These are phyloP conservation scores for Aspergillus fischeri DNA, from an alignment of 2,329 filamentous ascomycete genomes.

Conservation along the genomic window DNA sequence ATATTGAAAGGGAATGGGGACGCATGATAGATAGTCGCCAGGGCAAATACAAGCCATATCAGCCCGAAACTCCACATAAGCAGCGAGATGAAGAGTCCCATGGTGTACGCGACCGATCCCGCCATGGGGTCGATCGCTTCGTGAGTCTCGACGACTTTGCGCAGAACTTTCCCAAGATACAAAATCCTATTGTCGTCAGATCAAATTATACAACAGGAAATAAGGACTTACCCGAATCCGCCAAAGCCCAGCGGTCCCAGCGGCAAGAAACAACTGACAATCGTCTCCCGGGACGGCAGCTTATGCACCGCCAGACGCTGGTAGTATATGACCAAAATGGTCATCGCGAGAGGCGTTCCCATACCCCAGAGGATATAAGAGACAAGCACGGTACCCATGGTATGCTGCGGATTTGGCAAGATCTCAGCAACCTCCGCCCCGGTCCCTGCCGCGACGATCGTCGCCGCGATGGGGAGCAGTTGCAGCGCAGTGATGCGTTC, in stretches of 20 bases:
- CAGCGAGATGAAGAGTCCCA: slow-evolving; percentile 52
- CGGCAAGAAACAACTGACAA: slow-evolving; percentile 65
- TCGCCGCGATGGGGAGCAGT: slow-evolving; percentile 63
- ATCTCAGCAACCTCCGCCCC: slow-evolving; percentile 62
- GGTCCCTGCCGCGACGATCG: slow-evolving; percentile 61
- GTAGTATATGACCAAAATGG: slow-evolving; percentile 65
- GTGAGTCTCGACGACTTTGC: slow-evolving; percentile 38
- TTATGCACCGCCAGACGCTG: slow-evolving; percentile 64
- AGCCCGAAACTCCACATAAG: slow-evolving; percentile 57
- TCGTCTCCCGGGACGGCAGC: slow-evolving; percentile 62
- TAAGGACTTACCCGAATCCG: slow-evolving; percentile 49
- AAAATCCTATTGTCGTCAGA: slow-evolving; percentile 38
- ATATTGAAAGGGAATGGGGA: slow-evolving; percentile 54
- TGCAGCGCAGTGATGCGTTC: slow-evolving; percentile 61
- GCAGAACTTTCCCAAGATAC: slow-evolving; percentile 44
- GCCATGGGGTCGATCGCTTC: slow-evolving; percentile 36
- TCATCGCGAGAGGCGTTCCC: slow-evolving; percentile 57
- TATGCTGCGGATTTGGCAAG: slow-evolving; percentile 52
- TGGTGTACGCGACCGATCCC: slow-evolving; percentile 55
- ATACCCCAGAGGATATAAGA: slow-evolving; percentile 68
- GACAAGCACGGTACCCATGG: slow-evolving; percentile 58
- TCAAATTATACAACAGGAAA: slow-evolving; percentile 15
- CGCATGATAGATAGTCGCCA: slow-evolving; percentile 42
- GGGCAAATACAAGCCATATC: slow-evolving; percentile 53
- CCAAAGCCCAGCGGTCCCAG: slow-evolving; percentile 64